Evolutionary conservation across 371 early-diverging fungal species (phyloP), one percentile per base, ranked within the genome.

Genomic region (Mortierella sp.): DNA sequence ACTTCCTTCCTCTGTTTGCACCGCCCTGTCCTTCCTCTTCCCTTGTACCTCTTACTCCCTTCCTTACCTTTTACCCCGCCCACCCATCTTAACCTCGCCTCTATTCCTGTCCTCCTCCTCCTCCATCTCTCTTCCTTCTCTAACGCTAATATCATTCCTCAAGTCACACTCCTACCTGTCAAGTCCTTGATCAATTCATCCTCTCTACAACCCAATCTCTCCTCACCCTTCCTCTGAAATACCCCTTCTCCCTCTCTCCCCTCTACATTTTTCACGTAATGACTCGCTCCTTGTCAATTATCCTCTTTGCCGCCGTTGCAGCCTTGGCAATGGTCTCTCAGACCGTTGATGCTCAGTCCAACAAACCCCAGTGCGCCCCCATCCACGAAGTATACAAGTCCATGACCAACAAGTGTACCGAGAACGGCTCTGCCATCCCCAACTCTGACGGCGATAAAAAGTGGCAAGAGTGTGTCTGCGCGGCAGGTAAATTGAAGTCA

Each of bases 401-500:
- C 26, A 63, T 71, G 78, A 78, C 80, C 2, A 54, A 75, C 26
- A 28, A 44, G 14, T 86, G 87, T 65, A 82, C 78, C 38, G 21
- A 77, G 5, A 75, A 80, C 68, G 70, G 60, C 31, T 28, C 50
- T 7, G 58, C 55, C 50, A 70, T 82, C 34, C 87, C 87, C 52
- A 73, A 74, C 71, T 52, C 77, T 24, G 87, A 86, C 50, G 58
- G 82, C 11, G 87, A 86, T 60, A 38, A 70, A 7, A 55, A 52
- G 7, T 86, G 87, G 87, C 68, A 42, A 57, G 74, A 70, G 13
- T 86, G 87, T 63, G 63, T 86, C 55, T 86, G 87, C 76, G 4
- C 8, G 45, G n/a, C 68, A 44, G 81, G 81, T 81, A 80, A 38
- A 38, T 21, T 31, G 14, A 50, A 3, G 16, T 38, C 42, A 50